phyloP scores from a whole-genome alignment of 192 early-diverging fungal species.

The Allomyces macrogynus region DNA sequence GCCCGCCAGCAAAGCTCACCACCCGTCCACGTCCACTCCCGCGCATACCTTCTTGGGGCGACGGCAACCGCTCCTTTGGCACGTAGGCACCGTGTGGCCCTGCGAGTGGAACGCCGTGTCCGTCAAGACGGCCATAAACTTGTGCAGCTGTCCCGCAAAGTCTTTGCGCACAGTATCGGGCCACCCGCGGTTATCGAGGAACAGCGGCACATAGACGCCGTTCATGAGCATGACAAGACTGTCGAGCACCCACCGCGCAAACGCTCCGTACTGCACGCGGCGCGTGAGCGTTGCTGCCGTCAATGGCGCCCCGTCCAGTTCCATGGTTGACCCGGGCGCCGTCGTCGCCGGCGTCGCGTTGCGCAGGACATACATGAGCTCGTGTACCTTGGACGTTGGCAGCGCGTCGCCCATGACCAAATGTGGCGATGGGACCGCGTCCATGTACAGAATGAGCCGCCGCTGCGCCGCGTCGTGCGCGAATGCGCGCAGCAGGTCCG shows the following conservation, averaged over 20 bases:
- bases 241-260: conserved; percentile 23
- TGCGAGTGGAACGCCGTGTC: conserved; percentile 35
- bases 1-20: no score
- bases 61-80: conserved; percentile 21
- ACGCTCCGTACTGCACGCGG: conserved; percentile 27
- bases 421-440: neutral
- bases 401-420: neutral
- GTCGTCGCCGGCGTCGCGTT: neutral
- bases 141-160: conserved; percentile 4
- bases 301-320: neutral
- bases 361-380: neutral
- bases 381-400: neutral
- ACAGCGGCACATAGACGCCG: conserved; percentile 36
- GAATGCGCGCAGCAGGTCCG: neutral
- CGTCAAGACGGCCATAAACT: conserved; percentile 15
- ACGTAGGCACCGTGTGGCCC: conserved; percentile 40
- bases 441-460: neutral
- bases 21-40: no score
- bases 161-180: conserved; percentile 38
- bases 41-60: no score
- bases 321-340: neutral
- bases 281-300: neutral
- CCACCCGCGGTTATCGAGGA: conserved; percentile 34
- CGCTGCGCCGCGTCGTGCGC: neutral
- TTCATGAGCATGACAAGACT: conserved; percentile 31